Evolutionary conservation across 2,329 filamentous ascomycete genomes (phyloP).

Genomic region (Cylindrodendrum hubeiense): DNA sequence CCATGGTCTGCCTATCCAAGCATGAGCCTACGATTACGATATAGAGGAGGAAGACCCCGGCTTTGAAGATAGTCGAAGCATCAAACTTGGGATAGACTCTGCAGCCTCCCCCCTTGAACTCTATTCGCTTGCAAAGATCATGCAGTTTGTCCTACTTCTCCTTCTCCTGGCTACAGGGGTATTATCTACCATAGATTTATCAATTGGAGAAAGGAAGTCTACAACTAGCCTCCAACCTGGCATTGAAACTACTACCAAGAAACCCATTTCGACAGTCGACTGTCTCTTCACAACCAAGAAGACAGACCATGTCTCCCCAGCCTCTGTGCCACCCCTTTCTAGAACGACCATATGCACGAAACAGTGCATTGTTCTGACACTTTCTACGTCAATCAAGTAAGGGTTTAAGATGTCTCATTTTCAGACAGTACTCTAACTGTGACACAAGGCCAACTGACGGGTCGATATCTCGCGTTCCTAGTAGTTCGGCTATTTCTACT

Average conservation of each 20-base stretch:
- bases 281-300: slow-evolving; percentile 32
- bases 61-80: neutral
- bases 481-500: slow-evolving; percentile 23
- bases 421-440: neutral
- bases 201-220: too few species aligned
- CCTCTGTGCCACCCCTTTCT: neutral
- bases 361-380: slow-evolving; percentile 34
- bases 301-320: neutral
- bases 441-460: slow-evolving; percentile 26
- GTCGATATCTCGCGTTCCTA: slow-evolving; percentile 19
- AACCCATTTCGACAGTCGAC: slow-evolving; percentile 31
- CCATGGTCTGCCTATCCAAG: neutral
- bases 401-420: slow-evolving; percentile 1
- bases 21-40: neutral
- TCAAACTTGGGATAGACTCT: neutral
- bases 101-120: slow-evolving; percentile 9
- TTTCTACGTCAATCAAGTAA: slow-evolving; percentile 38
- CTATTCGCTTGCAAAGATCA: slow-evolving; percentile 27
- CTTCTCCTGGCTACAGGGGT: slow-evolving; percentile 27
- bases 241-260: slow-evolving; percentile 15
- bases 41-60: slow-evolving; percentile 8
- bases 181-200: neutral
- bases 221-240: slow-evolving; percentile 6
- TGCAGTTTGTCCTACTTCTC: slow-evolving; percentile 32
- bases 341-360: slow-evolving; percentile 38